Evolutionary conservation across 352 stramenopile species (phyloP), one percentile per base, ranked within the genome.

Genomic region (Globisporangium spiculum): DNA sequence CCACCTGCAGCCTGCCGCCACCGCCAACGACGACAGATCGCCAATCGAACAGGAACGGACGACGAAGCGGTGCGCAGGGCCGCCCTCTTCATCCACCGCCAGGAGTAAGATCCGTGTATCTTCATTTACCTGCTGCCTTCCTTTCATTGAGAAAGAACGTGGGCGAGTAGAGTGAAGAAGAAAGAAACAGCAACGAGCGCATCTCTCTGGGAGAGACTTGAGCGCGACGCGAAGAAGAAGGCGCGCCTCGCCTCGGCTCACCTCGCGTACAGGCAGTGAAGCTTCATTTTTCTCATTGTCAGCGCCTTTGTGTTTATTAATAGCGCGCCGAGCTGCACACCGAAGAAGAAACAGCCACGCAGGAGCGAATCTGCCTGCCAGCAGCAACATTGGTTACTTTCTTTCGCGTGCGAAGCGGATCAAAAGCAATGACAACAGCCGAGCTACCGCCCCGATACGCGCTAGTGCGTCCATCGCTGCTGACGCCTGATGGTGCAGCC

Each of bases 401-500:
- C 44, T 52, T 52, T 22, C 44, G 44, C 44, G 44, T 12, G 44
- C 3, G 18, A 12, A 52, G 44, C 55, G 8, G 30, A 27, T 5
- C 26, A 4, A 60, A 4, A 22, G 10, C 14, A 1, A 71, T 67
- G 66, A 50, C 66, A 41, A 67, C 66, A 20, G 53, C 60, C 7
- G 60, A 67, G 38, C 52, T 60, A 20, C 66, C 66, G 38, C 38
- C 66, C 5, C 61, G 61, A 27, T 71, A 67, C 60, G 60, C 66
- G 60, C 60, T 71, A 6, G 53, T 56, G 60, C 66, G 66, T 0
- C 66, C 66, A 53, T 32, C 66, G 7, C 60, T 71, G 27, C 30
- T 71, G 22, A 64, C 66, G 3, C 53, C 66, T 5, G 60, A 71
- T 32, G 52, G 34, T 41, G 66, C 59, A 0, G 60, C 66, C 0